Base-by-base conservation (phyloP, 129 eudicot genomes). In the Artemisia argyi region DNA sequence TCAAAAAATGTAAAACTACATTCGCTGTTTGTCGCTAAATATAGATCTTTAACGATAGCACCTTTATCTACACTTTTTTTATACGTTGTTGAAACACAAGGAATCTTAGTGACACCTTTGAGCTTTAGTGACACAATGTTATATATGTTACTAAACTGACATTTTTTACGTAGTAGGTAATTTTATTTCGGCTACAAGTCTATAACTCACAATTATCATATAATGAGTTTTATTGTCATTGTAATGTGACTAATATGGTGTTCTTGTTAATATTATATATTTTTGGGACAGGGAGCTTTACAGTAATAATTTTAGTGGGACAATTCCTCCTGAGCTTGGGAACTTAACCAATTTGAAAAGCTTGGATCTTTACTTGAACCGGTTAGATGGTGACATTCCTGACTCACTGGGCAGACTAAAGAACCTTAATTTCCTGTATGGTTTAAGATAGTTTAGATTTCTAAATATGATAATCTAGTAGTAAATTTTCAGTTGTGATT, bases 351-450 rank as follows among this genome's bases (percentile, higher is more conserved):
- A 76, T 22, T 85, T 90, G 81, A 80, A 84, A 76, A 84, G 92
- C 77, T 89, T 89, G 92, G 90, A 86, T 82, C 92, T 86, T 81
- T 90, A 84, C 79, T 42, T 76, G 66, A 90, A 90, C 81, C 76
- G 12, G 11, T 74, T 90, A 35, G 70, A 39, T 9, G 90, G 93
- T 54, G 73, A 72, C 19, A 87, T 90, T 68, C 96, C 96, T 11
- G 73, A 71, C 65, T 68, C 91, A 22, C 60, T 87, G 81, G 85
- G 96, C 73, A 79, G 81, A 59, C 97, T 90, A 72, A 73, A 74
- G 78, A 83, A 17, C 42, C 80, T 87, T 26, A 83, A 84, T 20
- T 85, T 83, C 85, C 79, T 90, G 97, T 90, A 87, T 49, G 91
- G 49, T 69, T 59, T 67, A 35, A 51, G 11, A 65, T 74, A 1